Evolutionary conservation across 495 filamentous ascomycete genomes (phyloP).

Genomic region (Xeromyces bisporus): DNA sequence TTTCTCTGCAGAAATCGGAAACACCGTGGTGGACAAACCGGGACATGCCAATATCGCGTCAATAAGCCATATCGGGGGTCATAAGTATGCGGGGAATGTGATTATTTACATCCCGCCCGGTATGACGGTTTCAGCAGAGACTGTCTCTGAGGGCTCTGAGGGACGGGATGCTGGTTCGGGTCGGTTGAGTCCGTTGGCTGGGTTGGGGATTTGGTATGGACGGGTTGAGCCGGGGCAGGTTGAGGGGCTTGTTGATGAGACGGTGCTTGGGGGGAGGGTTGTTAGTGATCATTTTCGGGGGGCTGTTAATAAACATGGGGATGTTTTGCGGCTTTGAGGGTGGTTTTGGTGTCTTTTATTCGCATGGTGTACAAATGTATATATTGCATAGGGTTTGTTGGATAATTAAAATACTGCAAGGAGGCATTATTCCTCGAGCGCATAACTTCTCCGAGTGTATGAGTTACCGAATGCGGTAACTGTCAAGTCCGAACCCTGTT

Average conservation of each 20-base stretch:
- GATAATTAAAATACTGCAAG: too few species aligned
- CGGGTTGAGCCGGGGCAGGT: slow-evolving; percentile 74
- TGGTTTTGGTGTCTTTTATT: too few species aligned
- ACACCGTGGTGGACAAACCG: slow-evolving; percentile 12
- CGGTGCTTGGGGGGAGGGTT: slow-evolving; percentile 53
- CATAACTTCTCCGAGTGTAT: too few species aligned
- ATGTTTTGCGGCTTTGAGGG: slow-evolving; percentile 25
- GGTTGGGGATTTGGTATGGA: slow-evolving; percentile 87
- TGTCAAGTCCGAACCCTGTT: too few species aligned
- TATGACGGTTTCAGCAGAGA: slow-evolving; percentile 13
- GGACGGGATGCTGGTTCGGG: slow-evolving; percentile 6
- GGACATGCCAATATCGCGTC: slow-evolving; percentile 43
- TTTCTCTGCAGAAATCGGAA: slow-evolving; percentile 7
- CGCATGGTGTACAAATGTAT: too few species aligned
- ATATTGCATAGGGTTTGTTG: too few species aligned
- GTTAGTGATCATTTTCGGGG: slow-evolving; percentile 55
- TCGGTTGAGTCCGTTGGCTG: slow-evolving; percentile 40
- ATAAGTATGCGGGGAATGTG: slow-evolving; percentile 88
- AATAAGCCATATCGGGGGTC: slow-evolving; percentile 82
- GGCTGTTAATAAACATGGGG: slow-evolving; percentile 21
- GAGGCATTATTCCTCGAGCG: too few species aligned
- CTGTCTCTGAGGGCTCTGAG: too few species aligned
- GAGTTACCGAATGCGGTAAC: too few species aligned
- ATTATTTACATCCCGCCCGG: slow-evolving; percentile 70
- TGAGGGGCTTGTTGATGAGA: slow-evolving; percentile 70